These are phyloP conservation scores for Cytospora mali DNA, from an alignment of 2,329 filamentous ascomycete genomes.

Conservation along the genomic window DNA sequence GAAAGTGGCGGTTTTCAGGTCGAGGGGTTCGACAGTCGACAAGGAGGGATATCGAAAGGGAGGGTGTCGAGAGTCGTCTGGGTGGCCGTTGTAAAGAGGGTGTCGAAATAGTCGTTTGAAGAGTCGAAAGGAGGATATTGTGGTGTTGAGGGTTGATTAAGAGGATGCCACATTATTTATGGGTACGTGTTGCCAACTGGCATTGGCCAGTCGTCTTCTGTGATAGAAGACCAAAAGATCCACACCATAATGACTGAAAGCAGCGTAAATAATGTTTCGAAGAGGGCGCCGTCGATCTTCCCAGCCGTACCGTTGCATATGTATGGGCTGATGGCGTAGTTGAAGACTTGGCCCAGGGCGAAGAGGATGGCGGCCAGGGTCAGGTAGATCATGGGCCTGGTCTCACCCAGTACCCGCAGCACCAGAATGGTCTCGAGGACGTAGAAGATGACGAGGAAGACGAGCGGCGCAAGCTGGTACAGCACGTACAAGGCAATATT, in stretches of 20 bases:
- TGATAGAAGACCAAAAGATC: constrained; percentile 99
- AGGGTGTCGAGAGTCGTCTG: neutral
- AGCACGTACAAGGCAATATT: constrained; percentile 90
- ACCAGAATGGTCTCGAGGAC: constrained; percentile 83
- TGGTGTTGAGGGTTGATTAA: neutral
- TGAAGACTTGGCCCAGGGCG: constrained; percentile 91
- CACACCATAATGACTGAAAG: constrained; percentile 81
- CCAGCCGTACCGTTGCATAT: constrained; percentile 83
- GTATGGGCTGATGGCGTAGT: constrained; percentile 89
- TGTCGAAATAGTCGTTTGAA: neutral
- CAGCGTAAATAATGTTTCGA: constrained; percentile 91
- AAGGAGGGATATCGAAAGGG: neutral
- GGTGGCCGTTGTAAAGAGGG: neutral
- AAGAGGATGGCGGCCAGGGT: constrained; percentile 76
- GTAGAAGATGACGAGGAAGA: constrained; percentile 89
- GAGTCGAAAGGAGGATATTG: neutral
- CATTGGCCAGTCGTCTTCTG: constrained; percentile 94
- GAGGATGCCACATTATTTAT: constrained; percentile 21
- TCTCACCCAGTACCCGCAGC: constrained; percentile 81
- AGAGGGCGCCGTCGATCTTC: constrained; percentile 90
- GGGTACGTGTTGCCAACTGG: constrained; percentile 40
- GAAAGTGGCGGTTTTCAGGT: neutral
- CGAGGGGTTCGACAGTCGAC: neutral
- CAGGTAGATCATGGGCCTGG: constrained; percentile 90
- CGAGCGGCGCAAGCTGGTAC: constrained; percentile 84